Base-by-base conservation (phyloP, 1,284 basidiomycete species). In the Erythrobasidium hasegawianum region DNA sequence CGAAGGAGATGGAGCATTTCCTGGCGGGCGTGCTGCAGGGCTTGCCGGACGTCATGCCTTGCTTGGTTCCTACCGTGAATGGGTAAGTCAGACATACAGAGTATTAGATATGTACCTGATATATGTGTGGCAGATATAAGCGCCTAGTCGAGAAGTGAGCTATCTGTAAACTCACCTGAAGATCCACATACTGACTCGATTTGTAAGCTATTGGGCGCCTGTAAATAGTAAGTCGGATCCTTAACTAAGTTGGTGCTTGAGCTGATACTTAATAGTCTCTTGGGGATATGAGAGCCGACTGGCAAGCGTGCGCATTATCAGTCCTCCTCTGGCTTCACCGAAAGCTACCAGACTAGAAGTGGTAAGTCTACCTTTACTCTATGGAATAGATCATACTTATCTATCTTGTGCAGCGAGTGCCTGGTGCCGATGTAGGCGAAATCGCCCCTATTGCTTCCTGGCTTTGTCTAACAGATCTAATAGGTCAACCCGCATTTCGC, bases 231-330 rank as follows among this genome's bases (percentile, higher is more conserved):
- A n/a, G 57, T 39, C 20, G 18, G 20, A 24, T 11, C 16, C 20
- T 14, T 40, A 27, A 10, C 5, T 67, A 8, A 18, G 20, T 39
- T 27, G 33, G 20, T n/a, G 29, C 16, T 29, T 58, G 20, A n/a
- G 9, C 39, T 45, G 22, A 39, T 27, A 20, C n/a, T 1, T 66
- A 1, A 83, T 90, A 27, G 79, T 79, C 13, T 92, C 90, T 1
- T 97, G 93, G 76, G 94, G 93, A 1, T 97, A 95, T 77, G 95
- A 97, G 79, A 93, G 90, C 22, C 88, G 94, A 33, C 86, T 87
- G 0, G 93, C 91, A 1, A 92, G 90, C 10, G 85, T 97, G 62
- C 86, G 94, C 45, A 88, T 97, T 71, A 86, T 97, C 73, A 87
- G 88, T 0, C 91, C 94, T 1, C 95, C 94, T 0, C 87, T 89